Evolutionary conservation across 768 basidiomycete species (phyloP).

Genomic region (Tricholoma sp.): DNA sequence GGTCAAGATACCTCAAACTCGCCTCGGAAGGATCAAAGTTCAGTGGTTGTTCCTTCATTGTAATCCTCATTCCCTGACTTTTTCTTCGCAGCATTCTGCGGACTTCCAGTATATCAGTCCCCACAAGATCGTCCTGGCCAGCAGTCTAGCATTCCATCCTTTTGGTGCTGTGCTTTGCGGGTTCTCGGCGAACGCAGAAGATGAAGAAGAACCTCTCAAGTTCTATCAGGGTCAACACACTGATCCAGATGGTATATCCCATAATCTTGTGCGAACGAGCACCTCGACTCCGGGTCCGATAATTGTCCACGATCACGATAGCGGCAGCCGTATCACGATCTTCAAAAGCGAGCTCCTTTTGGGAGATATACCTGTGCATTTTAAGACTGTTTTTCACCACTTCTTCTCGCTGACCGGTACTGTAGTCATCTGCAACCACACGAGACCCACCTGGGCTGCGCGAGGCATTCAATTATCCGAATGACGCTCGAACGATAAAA

Average conservation of each 20-base stretch:
- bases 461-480: slow-evolving; percentile 1
- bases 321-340: neutral
- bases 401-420: slow-evolving; percentile 2
- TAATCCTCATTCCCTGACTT: neutral
- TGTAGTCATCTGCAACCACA: slow-evolving; percentile 6
- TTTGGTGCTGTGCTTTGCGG: neutral
- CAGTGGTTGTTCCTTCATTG: neutral
- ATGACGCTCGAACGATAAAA: slow-evolving; percentile 2
- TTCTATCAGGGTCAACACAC: neutral
- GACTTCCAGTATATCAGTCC: neutral
- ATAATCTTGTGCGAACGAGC: neutral
- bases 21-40: neutral
- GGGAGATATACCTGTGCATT: slow-evolving; percentile 5
- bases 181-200: neutral
- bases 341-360: slow-evolving; percentile 2
- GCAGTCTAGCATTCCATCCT: neutral
- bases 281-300: slow-evolving; percentile 54
- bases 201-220: neutral
- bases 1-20: slow-evolving; percentile 3
- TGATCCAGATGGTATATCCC: neutral
- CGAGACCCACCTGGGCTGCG: neutral
- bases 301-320: slow-evolving; percentile 1
- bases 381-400: neutral
- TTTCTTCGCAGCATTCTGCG: neutral
- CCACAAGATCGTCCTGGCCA: neutral